A percentile compares a stretch with the other conserved stretches of the same genome.
Evolutionary conservation across 768 basidiomycete species (phyloP).

Genomic region (Boletus sp.): DNA sequence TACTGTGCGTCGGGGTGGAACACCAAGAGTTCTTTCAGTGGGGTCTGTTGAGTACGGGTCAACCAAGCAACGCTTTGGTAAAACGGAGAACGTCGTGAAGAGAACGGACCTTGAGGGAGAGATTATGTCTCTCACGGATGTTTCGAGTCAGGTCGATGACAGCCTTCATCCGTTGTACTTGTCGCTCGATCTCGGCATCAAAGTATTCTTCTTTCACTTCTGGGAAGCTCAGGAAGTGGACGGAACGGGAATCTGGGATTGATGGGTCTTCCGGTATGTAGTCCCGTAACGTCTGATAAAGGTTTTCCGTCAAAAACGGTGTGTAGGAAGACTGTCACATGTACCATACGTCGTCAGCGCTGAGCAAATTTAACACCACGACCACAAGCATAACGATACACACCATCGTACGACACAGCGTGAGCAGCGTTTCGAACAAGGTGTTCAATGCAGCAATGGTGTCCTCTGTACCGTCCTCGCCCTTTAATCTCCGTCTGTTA

Average conservation of each 20-base stretch:
- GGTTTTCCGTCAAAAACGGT: constrained; percentile 94
- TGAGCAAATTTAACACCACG: not conserved
- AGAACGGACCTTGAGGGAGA: constrained; percentile 81
- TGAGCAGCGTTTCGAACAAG: constrained; percentile 92
- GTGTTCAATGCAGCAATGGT: constrained; percentile 89
- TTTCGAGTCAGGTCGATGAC: constrained; percentile 91
- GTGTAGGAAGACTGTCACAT: constrained; percentile 86
- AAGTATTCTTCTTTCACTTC: constrained; percentile 93
- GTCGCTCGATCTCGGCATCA: constrained; percentile 88
- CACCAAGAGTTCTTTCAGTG: constrained; percentile 86
- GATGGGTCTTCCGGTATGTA: constrained; percentile 78
- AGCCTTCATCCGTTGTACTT: constrained; percentile 91
- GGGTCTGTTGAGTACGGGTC: constrained; percentile 54
- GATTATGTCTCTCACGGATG: constrained; percentile 80
- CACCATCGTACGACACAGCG: constrained; percentile 94
- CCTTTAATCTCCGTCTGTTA: constrained; percentile 94
- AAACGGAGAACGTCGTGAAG: not conserved
- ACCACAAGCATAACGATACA: constrained; percentile 20
- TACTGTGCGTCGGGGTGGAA: constrained; percentile 89
- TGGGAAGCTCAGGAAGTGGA: constrained; percentile 96
- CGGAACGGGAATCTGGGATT: constrained; percentile 79
- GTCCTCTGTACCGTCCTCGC: constrained; percentile 88
- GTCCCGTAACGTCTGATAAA: constrained; percentile 87
- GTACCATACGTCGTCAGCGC: constrained; percentile 1
- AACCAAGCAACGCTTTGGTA: not conserved